Evolutionary conservation across 164 flowering plant species (phyloP).

Genomic region (Tinospora cordifolia): DNA sequence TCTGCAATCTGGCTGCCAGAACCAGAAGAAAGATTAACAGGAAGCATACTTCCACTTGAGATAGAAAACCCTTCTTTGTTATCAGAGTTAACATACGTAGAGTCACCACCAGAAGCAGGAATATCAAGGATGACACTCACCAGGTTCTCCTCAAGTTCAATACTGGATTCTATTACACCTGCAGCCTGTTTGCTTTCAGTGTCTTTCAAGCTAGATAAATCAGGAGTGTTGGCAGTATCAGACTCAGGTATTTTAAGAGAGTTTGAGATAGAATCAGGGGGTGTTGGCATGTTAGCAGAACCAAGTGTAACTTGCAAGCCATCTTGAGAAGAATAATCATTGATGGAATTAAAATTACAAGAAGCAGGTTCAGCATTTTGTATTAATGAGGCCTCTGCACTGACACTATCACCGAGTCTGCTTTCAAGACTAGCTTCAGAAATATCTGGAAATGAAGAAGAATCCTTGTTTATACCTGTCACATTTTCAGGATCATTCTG

Average conservation of each 20-base stretch:
- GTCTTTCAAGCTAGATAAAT: slow-evolving; percentile 23
- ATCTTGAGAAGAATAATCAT: slow-evolving; percentile 26
- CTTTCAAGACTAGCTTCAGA: slow-evolving; percentile 30
- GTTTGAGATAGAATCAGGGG: slow-evolving; percentile 20
- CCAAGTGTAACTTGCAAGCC: slow-evolving; percentile 28
- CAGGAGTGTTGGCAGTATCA: slow-evolving; percentile 20
- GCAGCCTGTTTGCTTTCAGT: slow-evolving; percentile 19
- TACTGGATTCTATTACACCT: slow-evolving; percentile 18
- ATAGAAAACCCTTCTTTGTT: slow-evolving; percentile 21
- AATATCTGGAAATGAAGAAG: slow-evolving; percentile 34
- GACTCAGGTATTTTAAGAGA: slow-evolving; percentile 23
- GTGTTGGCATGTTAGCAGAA: slow-evolving; percentile 26
- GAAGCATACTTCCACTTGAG: slow-evolving; percentile 14
- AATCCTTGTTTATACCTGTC: slow-evolving; percentile 41
- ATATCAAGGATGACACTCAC: slow-evolving; percentile 14
- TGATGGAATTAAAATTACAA: slow-evolving; percentile 22
- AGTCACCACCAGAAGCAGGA: slow-evolving; percentile 21
- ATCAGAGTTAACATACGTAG: slow-evolving; percentile 18
- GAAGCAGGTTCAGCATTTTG: slow-evolving; percentile 22
- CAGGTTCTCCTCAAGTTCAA: slow-evolving; percentile 26
- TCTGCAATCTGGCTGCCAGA: slow-evolving; percentile 16
- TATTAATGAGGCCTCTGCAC: slow-evolving; percentile 11
- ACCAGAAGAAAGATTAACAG: slow-evolving; percentile 23
- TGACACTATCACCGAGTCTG: slow-evolving; percentile 27
- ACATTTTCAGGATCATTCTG: slow-evolving; percentile 27